Base-by-base conservation (phyloP, 208 protist species). In the Trypanosoma platydactyli region DNA sequence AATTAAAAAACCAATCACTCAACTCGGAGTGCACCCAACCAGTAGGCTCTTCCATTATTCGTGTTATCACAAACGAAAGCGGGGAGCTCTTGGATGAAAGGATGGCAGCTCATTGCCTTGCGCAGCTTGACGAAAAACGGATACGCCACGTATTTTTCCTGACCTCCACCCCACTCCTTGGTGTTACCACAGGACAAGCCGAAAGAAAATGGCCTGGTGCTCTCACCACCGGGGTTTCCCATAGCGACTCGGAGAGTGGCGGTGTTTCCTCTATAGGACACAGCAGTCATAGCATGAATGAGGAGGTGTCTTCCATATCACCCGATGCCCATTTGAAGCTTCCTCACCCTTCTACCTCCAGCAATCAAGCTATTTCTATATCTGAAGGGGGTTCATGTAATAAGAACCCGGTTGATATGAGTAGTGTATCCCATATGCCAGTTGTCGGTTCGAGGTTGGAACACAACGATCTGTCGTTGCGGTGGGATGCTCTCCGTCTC, bases 111-210 rank as follows among this genome's bases (percentile, higher is more conserved):
- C 27, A 79, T 49, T 57, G 70, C 54, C 45, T 85, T n/a, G 65
- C 72, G 12, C 70, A 70, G 25, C 41, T 75, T 24, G 49, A 61
- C 20, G 61, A 67, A 2, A 66, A 73, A 5, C 64, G 68, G 25
- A 57, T 84, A 38, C 64, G 70, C 30, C 61, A 80, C 50, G 70
- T 71, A 24, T 87, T 87, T 68, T 84, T 81, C 58, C 67, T 57
- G 42, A 81, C 73, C 5, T 61, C 71, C 35, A 73, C 67, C 30
- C 71, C 81, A 35, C 61, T 87, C 38, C 49, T 87, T 35, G 65
- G 71, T 44, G 71, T 67, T 20, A 66, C 58, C 12, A 51, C 70
- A 42, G 68, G 80, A 27, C 64, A 77, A 13, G 49, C 65, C 38
- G 70, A 74, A 38, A 68, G 69, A 30, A 63, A 56, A 11, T 81